Base-by-base conservation (phyloP, 495 filamentous ascomycete genomes). In the Thermochaetoides thermophila region DNA sequence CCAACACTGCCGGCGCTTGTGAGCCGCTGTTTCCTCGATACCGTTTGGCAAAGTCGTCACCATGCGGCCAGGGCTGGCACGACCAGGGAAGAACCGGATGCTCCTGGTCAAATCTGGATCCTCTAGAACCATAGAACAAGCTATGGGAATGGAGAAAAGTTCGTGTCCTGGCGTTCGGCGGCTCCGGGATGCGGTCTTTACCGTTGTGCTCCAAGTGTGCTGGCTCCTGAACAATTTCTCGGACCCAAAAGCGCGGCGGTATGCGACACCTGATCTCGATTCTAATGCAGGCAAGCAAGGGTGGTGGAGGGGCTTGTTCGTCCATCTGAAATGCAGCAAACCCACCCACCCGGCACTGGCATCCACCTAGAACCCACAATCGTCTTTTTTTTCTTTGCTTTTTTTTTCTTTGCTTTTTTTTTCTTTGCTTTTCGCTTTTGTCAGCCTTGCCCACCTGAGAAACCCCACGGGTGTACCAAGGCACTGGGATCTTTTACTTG, bases 171-270 rank as follows among this genome's bases (percentile, higher is more conserved):
- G 38, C 32, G 45, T 29, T 24, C 50, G 45, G 49, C 49, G 46
- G 49, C 47, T 53, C 46, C 43, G n/a, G n/a, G n/a, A n/a, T n/a
- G n/a, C n/a, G n/a, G n/a, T 38, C 33, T 34, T 19, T 35, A 21
- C 37, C 42, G 43, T 37, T 31, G 35, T 38, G 37, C 37, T 31
- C 42, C 45, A 39, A 28, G 40, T 35, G 36, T 31, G 40, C 31
- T n/a, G n/a, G n/a, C n/a, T n/a, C 35, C 32, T 43, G 38, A 13
- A 37, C 37, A 43, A 46, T 40, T 46, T 48, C 38, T 36, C 34
- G 47, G 44, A 45, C 44, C 42, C 38, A 34, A 53, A 48, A 21
- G 44, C 40, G 44, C 44, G 40, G 42, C 43, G n/a, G n/a, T 38
- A 37, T 50, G 45, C 43, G 37, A 46, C 50, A 41, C 46, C 40